Evolutionary conservation across 2,329 filamentous ascomycete genomes (phyloP).

Genomic region (Ophiostoma novo-ulmi): DNA sequence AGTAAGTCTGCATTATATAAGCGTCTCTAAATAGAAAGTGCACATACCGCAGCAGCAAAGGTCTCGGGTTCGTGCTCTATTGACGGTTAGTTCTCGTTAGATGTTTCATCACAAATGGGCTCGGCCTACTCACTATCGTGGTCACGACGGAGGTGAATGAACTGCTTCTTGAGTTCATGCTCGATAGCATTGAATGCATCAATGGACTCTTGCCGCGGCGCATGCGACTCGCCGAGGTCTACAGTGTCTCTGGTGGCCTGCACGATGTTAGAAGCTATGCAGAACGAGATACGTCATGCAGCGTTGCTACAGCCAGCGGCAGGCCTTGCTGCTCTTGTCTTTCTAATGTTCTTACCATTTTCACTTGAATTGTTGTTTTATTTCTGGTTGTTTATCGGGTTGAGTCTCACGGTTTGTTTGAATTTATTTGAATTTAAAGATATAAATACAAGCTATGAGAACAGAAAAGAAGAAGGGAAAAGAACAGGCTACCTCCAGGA

Average conservation of each 20-base stretch:
- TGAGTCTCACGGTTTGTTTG: neutral
- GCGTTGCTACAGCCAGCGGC: neutral
- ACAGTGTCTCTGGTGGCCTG: constrained; percentile 52
- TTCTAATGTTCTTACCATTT: constrained; percentile 1
- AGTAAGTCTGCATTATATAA: neutral
- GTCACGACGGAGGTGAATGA: constrained; percentile 46
- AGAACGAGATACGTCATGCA: neutral
- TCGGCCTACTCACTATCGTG: constrained; percentile 30
- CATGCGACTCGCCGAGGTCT: constrained; percentile 44
- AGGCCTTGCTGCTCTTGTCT: neutral
- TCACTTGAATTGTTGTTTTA: neutral
- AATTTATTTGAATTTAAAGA: neutral
- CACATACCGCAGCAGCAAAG: constrained; percentile 44
- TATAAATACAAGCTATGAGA: too few species aligned
- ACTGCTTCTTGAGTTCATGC: constrained; percentile 46
- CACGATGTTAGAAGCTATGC: neutral
- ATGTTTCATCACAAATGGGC: neutral
- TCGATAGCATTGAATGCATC: constrained; percentile 46
- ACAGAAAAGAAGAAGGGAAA: neutral
- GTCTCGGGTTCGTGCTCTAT: constrained; percentile 52
- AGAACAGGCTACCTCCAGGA: neutral
- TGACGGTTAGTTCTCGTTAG: neutral
- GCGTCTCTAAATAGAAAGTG: neutral
- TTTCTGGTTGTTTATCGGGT: neutral
- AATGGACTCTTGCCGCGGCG: constrained; percentile 48